phyloP scores from a whole-genome alignment of 768 basidiomycete genomes.

The Lentinula guzmanii region DNA sequence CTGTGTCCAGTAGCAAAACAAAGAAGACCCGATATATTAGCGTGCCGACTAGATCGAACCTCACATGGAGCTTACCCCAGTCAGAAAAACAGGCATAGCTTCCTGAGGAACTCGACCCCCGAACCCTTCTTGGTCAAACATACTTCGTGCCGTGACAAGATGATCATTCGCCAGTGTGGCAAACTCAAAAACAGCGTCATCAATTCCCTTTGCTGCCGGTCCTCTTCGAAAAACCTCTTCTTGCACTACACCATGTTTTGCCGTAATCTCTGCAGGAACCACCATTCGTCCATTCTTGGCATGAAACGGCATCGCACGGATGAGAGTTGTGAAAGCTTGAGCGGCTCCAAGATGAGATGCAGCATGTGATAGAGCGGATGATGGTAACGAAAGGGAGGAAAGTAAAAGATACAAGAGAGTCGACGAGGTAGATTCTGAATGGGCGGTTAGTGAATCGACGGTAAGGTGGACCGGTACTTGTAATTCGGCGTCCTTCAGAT shows the following conservation, averaged over 20 bases:
- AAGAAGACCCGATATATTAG: slow-evolving; percentile 7
- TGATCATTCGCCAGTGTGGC: slow-evolving; percentile 80
- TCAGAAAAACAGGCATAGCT: slow-evolving; percentile 68
- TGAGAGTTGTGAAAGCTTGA: slow-evolving; percentile 61
- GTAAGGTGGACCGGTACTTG: slow-evolving; percentile 61
- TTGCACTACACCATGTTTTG: slow-evolving; percentile 70
- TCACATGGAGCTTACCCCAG: slow-evolving; percentile 50
- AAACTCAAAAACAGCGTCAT: slow-evolving; percentile 79
- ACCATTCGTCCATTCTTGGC: slow-evolving; percentile 64
- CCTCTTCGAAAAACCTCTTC: slow-evolving; percentile 71
- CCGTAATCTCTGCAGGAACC: slow-evolving; percentile 78
- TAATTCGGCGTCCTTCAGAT: slow-evolving; percentile 57
- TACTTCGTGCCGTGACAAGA: slow-evolving; percentile 64
- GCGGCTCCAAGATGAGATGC: slow-evolving; percentile 79
- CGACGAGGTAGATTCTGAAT: slow-evolving; percentile 78
- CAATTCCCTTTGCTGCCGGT: slow-evolving; percentile 49
- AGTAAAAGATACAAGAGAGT: slow-evolving; percentile 74
- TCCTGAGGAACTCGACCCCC: slow-evolving; percentile 46
- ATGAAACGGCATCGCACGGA: slow-evolving; percentile 76
- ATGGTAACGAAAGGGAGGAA: slow-evolving; percentile 51
- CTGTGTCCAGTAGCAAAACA: slow-evolving; percentile 25
- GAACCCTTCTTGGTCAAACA: slow-evolving; percentile 47
- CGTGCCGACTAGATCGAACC: slow-evolving; percentile 11
- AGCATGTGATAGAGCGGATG: slow-evolving; percentile 60
- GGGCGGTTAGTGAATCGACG: slow-evolving; percentile 57